Base-by-base conservation (phyloP, 768 basidiomycete genomes). In the Coprinellus aureogranulatus region DNA sequence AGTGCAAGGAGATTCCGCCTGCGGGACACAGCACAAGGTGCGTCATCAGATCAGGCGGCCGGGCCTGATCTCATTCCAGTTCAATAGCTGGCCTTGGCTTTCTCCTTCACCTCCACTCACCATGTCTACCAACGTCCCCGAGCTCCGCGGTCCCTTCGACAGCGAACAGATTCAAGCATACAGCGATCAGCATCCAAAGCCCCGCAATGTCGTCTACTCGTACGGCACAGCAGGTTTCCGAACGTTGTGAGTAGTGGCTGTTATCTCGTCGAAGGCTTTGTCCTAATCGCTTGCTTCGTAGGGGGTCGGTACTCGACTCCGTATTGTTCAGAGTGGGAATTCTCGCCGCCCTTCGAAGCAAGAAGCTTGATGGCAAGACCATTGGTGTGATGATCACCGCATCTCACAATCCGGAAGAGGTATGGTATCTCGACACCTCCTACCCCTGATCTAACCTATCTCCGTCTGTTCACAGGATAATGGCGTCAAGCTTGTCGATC, bases 371-470 rank as follows among this genome's bases (percentile, higher is more conserved):
- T 67, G 94, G 97, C 26, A 89, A 87, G 68, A 88, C 87, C 25
- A 90, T 99, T 64, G 97, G 97, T 16, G 92, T 98, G 22, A 98
- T 99, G 97, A 88, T 99, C 68, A 99, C 97, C 37, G 97, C 97
- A 2, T 96, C 94, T n/a, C 97, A 99, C 73, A 99, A 99, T 70
- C 96, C 97, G n/a, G 95, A 95, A 69, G 81, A 85, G 68, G 95
- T 94, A 66, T 48, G 51, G 44, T 54, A 34, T 31, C 22, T 28
- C 42, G 28, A n/a, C 18, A 23, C 50, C 52, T 28, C 23, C 4
- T 39, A 14, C 20, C 28, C 3, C 34, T n/a, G 20, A 30, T 50
- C 41, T 42, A 42, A 12, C 54, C 45, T 30, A 62, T 54, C 58
- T 30, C 40, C 20, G 54, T 54, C 48, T 59, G 60, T 23, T 56